A percentile compares a stretch with the other conserved stretches of the same genome.
Evolutionary conservation across 2,329 filamentous ascomycete genomes (phyloP).

Genomic region (Pseudogymnoascus pannorum): DNA sequence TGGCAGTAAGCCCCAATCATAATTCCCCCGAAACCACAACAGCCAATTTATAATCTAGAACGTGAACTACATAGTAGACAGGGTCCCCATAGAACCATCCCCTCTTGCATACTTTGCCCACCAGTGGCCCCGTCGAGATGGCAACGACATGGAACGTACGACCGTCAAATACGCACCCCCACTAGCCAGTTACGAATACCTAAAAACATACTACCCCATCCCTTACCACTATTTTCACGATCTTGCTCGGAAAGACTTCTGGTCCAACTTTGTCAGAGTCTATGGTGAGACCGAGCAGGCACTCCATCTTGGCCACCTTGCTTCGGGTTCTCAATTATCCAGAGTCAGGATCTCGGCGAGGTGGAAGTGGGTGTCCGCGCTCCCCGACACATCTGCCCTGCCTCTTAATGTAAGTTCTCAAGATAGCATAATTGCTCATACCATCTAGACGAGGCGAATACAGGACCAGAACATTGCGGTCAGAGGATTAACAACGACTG

Average conservation of each 20-base stretch:
- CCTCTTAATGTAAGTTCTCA: not conserved
- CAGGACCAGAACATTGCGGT: not conserved
- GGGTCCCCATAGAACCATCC: not conserved
- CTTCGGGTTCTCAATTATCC: not conserved
- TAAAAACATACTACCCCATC: not conserved
- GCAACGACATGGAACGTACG: not conserved
- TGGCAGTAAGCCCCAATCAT: not conserved
- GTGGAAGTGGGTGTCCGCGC: not conserved
- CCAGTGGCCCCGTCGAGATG: not conserved
- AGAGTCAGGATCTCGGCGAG: not conserved
- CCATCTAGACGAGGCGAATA: not conserved
- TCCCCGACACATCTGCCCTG: not conserved
- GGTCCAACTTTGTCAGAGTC: not conserved
- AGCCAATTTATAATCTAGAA: slow-evolving; percentile 1
- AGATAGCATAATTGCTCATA: not conserved
- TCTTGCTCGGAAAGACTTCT: not conserved
- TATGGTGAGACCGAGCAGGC: not conserved
- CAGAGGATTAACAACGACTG: not conserved
- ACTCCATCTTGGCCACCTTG: not conserved
- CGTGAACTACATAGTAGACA: slow-evolving; percentile 4
- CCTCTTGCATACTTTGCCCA: not conserved
- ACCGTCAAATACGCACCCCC: not conserved
- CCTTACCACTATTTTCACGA: not conserved
- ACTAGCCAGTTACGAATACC: not conserved
- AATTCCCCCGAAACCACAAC: not conserved